Evolutionary conservation across 2,329 filamentous ascomycete species (phyloP).

Genomic region (Myriosclerotinia duriaeana): DNA sequence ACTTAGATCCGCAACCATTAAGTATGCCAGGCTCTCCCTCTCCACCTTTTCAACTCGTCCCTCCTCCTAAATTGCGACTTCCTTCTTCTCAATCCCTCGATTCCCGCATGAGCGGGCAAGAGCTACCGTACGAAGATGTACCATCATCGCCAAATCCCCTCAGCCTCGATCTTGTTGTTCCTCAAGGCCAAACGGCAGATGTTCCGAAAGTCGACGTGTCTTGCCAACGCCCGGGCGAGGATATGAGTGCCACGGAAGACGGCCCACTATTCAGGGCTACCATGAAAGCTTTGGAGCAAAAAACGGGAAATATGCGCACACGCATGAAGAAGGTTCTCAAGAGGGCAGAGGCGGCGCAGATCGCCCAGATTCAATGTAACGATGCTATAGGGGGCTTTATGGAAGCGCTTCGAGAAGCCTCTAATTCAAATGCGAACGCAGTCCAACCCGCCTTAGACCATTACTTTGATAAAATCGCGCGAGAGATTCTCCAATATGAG

Average conservation of each 20-base stretch:
- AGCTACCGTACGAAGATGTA: constrained; percentile 55
- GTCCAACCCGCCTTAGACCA: constrained; percentile 97
- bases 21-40: constrained; percentile 66
- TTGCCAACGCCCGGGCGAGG: constrained; percentile 80
- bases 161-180: constrained; percentile 42
- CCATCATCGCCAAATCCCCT: constrained; percentile 53
- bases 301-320: constrained; percentile 88
- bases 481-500: constrained; percentile 86
- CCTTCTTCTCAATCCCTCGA: constrained; percentile 87
- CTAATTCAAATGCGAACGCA: constrained; percentile 87
- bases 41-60: constrained; percentile 68
- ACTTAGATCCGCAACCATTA: constrained; percentile 40
- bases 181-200: constrained; percentile 29
- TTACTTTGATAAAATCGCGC: constrained; percentile 96
- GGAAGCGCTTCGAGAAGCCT: constrained; percentile 81
- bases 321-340: constrained; percentile 97
- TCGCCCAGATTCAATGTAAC: constrained; percentile 79
- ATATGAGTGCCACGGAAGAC: constrained; percentile 82
- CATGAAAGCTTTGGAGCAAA: constrained; percentile 93
- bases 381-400: constrained; percentile 81
- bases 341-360: constrained; percentile 83
- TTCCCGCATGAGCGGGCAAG: constrained; percentile 73
- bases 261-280: constrained; percentile 94
- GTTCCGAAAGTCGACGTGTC: constrained; percentile 81
- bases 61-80: constrained; percentile 74